Conservation (phyloP, 2,329 filamentous ascomycete genomes). For the Onygenales sp. region DNA sequence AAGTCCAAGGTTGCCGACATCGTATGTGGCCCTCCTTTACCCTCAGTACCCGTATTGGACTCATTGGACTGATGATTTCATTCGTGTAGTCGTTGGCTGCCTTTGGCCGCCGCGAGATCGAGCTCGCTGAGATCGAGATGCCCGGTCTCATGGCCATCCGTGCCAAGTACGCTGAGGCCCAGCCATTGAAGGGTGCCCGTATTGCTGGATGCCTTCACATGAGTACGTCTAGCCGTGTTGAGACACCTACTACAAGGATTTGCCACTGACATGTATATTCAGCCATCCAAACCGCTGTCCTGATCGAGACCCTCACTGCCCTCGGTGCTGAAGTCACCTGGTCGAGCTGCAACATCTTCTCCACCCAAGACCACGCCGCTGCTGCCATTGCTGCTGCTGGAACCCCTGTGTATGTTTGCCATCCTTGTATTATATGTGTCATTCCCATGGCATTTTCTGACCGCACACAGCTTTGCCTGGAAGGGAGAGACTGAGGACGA, state of each 20-base stretch:
- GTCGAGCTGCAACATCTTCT: conserved; percentile 99
- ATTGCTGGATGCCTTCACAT: conserved; percentile 98
- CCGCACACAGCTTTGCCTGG: conserved; percentile 51
- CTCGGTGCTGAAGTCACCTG: conserved; percentile 98
- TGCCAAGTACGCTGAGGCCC: conserved; percentile 79
- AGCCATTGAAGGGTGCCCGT: conserved; percentile 87
- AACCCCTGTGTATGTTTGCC: conserved; percentile 60
- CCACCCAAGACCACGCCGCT: conserved; percentile 95
- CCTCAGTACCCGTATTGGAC: conserved; percentile 4
- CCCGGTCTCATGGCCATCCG: conserved; percentile 95
- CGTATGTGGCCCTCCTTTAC: conserved; percentile 30
- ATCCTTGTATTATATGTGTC: conserved; percentile 25
- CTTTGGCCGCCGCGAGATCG: conserved; percentile 98
- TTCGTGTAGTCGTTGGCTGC: conserved; percentile 65
- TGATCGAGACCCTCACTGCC: conserved; percentile 92
- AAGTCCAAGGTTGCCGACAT: conserved; percentile 99
- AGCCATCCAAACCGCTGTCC: conserved; percentile 96
- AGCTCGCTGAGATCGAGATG: conserved; percentile 94
- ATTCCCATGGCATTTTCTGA: neutral
- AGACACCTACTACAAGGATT: conserved; percentile 4
- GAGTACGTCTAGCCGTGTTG: conserved; percentile 47
- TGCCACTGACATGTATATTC: conserved; percentile 9
- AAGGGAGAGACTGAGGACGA: conserved; percentile 98
- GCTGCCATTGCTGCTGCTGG: conserved; percentile 91
- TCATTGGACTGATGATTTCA: neutral